Percentiles rank a stretch among this genome's conserved stretches.
These are phyloP conservation scores for Coniochaeta sp. DNA, from an alignment of 2,329 filamentous ascomycete species.

Conservation along the genomic window DNA sequence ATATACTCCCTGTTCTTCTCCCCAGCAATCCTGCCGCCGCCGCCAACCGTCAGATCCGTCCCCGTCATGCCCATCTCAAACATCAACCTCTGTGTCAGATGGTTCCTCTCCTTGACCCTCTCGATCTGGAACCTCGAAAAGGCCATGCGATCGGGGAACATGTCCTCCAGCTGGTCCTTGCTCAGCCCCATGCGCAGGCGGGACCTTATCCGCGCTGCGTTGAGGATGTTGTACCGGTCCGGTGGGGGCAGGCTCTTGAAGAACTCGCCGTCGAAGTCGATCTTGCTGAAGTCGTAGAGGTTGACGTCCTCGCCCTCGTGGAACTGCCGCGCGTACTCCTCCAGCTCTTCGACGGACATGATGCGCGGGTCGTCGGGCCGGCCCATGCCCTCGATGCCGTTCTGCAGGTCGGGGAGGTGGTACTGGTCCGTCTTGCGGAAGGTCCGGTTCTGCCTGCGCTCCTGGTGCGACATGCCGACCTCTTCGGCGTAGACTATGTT, in stretches of 20 bases:
- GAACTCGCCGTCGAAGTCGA: slow-evolving; percentile 94
- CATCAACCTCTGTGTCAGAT: slow-evolving; percentile 92
- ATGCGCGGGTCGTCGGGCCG: slow-evolving; percentile 87
- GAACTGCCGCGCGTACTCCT: slow-evolving; percentile 90
- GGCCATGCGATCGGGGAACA: slow-evolving; percentile 97
- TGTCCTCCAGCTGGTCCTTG: slow-evolving; percentile 89
- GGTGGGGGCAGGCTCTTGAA: slow-evolving; percentile 84
- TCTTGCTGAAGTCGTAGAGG: slow-evolving; percentile 95
- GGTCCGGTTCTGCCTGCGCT: slow-evolving; percentile 64
- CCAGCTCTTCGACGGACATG: slow-evolving; percentile 90
- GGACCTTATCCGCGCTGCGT: slow-evolving; percentile 82
- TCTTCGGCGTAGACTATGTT: slow-evolving; percentile 89
- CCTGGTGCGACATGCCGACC: slow-evolving; percentile 68
- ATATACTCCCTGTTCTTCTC: slow-evolving; percentile 93
- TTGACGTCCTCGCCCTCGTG: slow-evolving; percentile 86
- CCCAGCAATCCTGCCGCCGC: slow-evolving; percentile 64
- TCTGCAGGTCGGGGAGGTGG: slow-evolving; percentile 80
- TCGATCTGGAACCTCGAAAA: slow-evolving; percentile 97
- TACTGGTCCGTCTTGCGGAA: slow-evolving; percentile 94
- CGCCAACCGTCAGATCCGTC: slow-evolving; percentile 61
- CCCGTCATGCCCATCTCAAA: slow-evolving; percentile 84
- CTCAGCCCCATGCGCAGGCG: slow-evolving; percentile 90
- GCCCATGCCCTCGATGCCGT: slow-evolving; percentile 75
- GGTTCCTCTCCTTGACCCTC: slow-evolving; percentile 83
- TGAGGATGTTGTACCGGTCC: slow-evolving; percentile 95